These are phyloP conservation scores for Quercus phellos DNA, from an alignment of 331 rosid genomes.

Conservation along the genomic window DNA sequence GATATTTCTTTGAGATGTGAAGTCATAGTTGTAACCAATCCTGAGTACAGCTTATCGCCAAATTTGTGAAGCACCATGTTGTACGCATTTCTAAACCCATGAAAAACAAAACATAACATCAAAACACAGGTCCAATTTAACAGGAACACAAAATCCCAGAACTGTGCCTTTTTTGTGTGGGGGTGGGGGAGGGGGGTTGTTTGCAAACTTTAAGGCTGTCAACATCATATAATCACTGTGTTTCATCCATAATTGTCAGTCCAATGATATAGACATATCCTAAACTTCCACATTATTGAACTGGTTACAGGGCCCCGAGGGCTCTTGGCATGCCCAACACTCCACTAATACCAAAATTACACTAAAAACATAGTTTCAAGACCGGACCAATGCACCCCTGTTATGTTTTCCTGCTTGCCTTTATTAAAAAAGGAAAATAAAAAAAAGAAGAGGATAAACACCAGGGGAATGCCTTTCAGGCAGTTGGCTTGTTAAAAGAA, in stretches of 20 bases:
- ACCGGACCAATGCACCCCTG: too few relatives aligned
- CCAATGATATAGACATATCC: too few relatives aligned
- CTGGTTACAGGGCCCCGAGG: too few relatives aligned
- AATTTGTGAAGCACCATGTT: conserved; percentile 90
- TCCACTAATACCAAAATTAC: too few relatives aligned
- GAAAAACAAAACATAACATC: background rate
- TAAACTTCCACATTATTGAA: too few relatives aligned
- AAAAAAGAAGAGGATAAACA: too few relatives aligned
- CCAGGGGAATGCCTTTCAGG: too few relatives aligned
- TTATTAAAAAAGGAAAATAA: accelerated
- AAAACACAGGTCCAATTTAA: conserved; percentile 2
- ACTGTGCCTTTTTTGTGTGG: background rate
- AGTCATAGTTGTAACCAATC: conserved; percentile 67
- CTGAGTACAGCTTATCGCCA: conserved; percentile 79
- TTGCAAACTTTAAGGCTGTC: background rate
- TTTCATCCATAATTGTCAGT: too few relatives aligned
- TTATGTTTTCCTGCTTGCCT: too few relatives aligned
- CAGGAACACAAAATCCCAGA: background rate
- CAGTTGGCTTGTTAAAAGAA: too few relatives aligned
- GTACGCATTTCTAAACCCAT: conserved; percentile 70
- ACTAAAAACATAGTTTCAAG: too few relatives aligned
- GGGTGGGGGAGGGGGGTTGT: background rate
- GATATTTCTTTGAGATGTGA: conserved; percentile 70
- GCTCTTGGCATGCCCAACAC: too few relatives aligned
- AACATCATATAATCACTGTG: background rate